A percentile compares a stretch with the other conserved stretches of the same genome.
These are phyloP conservation scores for Penicillium ucsense DNA, from an alignment of 495 filamentous ascomycete genomes.

Conservation along the genomic window DNA sequence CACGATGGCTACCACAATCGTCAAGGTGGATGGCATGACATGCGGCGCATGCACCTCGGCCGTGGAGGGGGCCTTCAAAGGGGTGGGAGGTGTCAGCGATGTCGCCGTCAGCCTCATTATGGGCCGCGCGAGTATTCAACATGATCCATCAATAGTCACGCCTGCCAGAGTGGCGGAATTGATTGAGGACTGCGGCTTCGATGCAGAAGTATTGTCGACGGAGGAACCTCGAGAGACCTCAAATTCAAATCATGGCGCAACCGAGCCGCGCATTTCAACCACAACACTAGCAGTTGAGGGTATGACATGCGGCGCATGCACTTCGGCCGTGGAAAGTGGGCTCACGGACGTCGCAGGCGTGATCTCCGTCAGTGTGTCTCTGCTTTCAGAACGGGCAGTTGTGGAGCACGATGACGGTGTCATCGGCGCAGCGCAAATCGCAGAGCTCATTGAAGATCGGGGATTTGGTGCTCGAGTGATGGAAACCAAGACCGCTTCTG, in stretches of 20 bases:
- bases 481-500: slow-evolving; percentile 25
- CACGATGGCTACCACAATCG: slow-evolving; percentile 77
- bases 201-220: slow-evolving; percentile 80
- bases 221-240: slow-evolving; percentile 32
- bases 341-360: slow-evolving; percentile 67
- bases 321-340: slow-evolving; percentile 76
- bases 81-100: slow-evolving; percentile 64
- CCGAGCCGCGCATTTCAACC: slow-evolving; percentile 36
- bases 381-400: slow-evolving; percentile 59
- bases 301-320: slow-evolving; percentile 97
- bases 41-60: slow-evolving; percentile 86
- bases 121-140: slow-evolving; percentile 81
- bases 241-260: slow-evolving; percentile 10
- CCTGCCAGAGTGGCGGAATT: slow-evolving; percentile 68
- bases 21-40: slow-evolving; percentile 89
- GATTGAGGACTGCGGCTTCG: slow-evolving; percentile 92
- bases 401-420: slow-evolving; percentile 68
- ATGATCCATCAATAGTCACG: slow-evolving; percentile 67
- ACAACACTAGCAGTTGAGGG: slow-evolving; percentile 89
- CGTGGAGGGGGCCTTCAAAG: slow-evolving; percentile 75
- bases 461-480: slow-evolving; percentile 87
- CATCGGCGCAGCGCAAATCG: slow-evolving; percentile 58
- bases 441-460: slow-evolving; percentile 81
- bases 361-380: slow-evolving; percentile 74
- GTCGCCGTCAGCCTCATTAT: slow-evolving; percentile 89